Evolutionary conservation across 306 rosid species (phyloP).

Genomic region (Castanea sativa): DNA sequence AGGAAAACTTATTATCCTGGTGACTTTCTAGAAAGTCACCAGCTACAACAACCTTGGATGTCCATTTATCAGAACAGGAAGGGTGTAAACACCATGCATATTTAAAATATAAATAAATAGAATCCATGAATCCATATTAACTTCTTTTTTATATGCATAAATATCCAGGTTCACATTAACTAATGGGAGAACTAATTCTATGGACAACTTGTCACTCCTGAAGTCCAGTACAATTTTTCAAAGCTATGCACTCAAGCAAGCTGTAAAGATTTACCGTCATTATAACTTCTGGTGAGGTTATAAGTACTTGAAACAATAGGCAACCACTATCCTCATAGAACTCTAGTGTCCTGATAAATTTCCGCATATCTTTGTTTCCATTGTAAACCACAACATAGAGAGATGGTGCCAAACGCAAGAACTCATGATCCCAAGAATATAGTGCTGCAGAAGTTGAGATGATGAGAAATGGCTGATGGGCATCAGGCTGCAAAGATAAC

Average conservation of each 20-base stretch:
- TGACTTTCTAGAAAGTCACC: neutral
- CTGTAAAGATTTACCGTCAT: slow-evolving; percentile 42
- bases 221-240: neutral
- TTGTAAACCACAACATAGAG: slow-evolving; percentile 46
- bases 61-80: neutral
- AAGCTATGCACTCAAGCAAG: slow-evolving; percentile 7
- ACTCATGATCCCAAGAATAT: slow-evolving; percentile 49
- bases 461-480: slow-evolving; percentile 53
- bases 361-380: slow-evolving; percentile 52
- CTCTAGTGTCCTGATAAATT: slow-evolving; percentile 47
- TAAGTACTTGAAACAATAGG: slow-evolving; percentile 49
- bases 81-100: neutral
- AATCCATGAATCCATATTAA: slow-evolving; percentile 5
- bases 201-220: neutral
- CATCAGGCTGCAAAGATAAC: slow-evolving; percentile 42
- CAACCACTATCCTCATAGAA: slow-evolving; percentile 37
- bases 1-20: neutral
- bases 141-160: too few relatives aligned
- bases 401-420: slow-evolving; percentile 47
- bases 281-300: slow-evolving; percentile 46
- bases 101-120: neutral
- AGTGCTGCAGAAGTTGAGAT: slow-evolving; percentile 54
- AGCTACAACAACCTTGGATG: neutral
- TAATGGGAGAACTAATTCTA: slow-evolving; percentile 16
- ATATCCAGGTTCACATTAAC: neutral